phyloP scores from a whole-genome alignment of 306 rosid genomes.

The Leucaena leucocephala region DNA sequence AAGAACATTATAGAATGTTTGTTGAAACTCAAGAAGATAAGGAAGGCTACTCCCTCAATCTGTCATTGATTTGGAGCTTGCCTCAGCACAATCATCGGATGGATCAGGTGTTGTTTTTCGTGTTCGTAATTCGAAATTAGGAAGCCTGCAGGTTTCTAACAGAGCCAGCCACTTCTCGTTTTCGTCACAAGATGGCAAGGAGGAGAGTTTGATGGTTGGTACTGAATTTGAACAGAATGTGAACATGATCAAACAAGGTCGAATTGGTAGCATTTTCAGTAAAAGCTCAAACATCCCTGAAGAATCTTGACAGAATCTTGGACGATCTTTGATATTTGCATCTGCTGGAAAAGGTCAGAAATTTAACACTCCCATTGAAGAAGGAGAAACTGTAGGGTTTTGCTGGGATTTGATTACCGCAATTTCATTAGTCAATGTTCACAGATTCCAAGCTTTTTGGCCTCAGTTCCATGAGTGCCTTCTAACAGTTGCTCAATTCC shows the following conservation, averaged over 20 bases:
- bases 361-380: slow-evolving; percentile 85
- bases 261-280: slow-evolving; percentile 70
- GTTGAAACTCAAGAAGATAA: slow-evolving; percentile 82
- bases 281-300: slow-evolving; percentile 65
- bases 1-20: slow-evolving; percentile 86
- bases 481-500: slow-evolving; percentile 76
- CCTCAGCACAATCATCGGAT: not conserved
- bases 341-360: slow-evolving; percentile 98
- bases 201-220: slow-evolving; percentile 67
- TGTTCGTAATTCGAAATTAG: slow-evolving; percentile 46
- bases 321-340: slow-evolving; percentile 73
- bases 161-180: slow-evolving; percentile 54
- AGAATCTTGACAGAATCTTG: slow-evolving; percentile 69
- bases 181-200: slow-evolving; percentile 59
- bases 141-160: slow-evolving; percentile 49
- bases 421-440: slow-evolving; percentile 54
- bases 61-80: slow-evolving; percentile 58
- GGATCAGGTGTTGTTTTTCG: slow-evolving; percentile 55
- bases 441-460: slow-evolving; percentile 76
- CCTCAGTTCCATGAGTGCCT: slow-evolving; percentile 70
- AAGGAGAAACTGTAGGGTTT: slow-evolving; percentile 87
- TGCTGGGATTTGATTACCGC: slow-evolving; percentile 89
- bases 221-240: slow-evolving; percentile 83
- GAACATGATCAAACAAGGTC: slow-evolving; percentile 77
- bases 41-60: slow-evolving; percentile 73